Evolutionary conservation across 768 basidiomycete genomes (phyloP).

Genomic region (Leccinum disarticulatum): DNA sequence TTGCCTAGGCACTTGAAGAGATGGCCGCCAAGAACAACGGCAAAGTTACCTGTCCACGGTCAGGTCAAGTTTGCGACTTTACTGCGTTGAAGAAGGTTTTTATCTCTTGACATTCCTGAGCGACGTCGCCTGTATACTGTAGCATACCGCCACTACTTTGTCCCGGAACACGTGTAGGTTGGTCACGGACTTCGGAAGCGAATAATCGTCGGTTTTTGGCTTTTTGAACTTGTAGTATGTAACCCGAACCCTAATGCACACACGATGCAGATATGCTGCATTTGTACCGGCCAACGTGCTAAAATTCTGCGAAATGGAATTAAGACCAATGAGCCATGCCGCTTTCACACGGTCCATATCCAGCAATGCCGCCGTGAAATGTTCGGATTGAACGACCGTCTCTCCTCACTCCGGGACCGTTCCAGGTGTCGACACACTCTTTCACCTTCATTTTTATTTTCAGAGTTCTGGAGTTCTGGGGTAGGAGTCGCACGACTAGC

Average conservation of each 20-base stretch:
- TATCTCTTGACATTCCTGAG: conserved; percentile 60
- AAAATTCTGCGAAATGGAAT: conserved; percentile 20
- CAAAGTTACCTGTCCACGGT: conserved; percentile 81
- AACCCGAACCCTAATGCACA: conserved; percentile 14
- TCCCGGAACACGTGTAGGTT: conserved; percentile 16
- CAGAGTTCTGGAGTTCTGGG: conserved; percentile 3
- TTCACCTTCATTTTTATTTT: conserved; percentile 12
- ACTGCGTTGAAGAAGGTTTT: conserved; percentile 81
- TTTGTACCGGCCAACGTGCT: conserved; percentile 24
- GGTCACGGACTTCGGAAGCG: conserved; percentile 24
- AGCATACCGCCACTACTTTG: neutral
- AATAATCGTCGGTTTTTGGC: conserved; percentile 12
- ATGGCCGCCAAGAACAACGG: conserved; percentile 83
- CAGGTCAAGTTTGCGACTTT: conserved; percentile 63
- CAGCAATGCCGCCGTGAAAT: neutral
- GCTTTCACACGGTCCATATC: conserved; percentile 15
- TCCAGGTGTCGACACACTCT: neutral
- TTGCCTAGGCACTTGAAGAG: conserved; percentile 72
- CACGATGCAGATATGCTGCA: conserved; percentile 9
- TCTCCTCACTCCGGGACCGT: neutral
- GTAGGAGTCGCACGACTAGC: neutral
- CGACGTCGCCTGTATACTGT: neutral
- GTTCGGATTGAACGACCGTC: neutral
- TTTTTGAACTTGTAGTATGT: conserved; percentile 18
- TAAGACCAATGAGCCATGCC: conserved; percentile 15